phyloP scores from a whole-genome alignment of 305 asterid species.

The Fraxinus latifolia region DNA sequence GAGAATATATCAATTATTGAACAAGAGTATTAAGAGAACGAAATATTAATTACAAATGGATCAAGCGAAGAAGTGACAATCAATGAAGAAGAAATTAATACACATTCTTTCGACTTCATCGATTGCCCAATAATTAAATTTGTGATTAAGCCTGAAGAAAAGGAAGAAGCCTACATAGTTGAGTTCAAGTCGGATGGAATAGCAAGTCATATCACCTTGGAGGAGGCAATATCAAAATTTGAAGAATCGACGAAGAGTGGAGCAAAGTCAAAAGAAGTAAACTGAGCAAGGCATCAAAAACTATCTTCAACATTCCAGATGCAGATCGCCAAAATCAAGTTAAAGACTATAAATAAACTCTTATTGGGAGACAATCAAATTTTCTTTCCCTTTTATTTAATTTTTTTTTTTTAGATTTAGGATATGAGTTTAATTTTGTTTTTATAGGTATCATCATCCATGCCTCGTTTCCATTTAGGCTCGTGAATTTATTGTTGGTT shows the following conservation, averaged over 20 bases:
- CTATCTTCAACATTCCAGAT: not conserved
- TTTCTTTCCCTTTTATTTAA: not conserved
- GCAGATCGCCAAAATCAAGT: not conserved
- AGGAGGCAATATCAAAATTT: too few relatives aligned
- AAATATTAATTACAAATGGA: not conserved
- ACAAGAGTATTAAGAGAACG: not conserved
- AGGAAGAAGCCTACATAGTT: too few relatives aligned
- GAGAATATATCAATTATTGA: not conserved
- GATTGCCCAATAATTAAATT: too few relatives aligned
- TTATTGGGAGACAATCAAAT: not conserved
- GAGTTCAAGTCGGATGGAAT: too few relatives aligned
- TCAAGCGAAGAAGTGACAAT: not conserved
- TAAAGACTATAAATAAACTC: not conserved
- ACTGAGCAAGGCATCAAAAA: not conserved
- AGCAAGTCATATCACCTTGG: too few relatives aligned
- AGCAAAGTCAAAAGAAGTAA: not conserved
- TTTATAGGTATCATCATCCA: not conserved
- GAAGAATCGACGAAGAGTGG: not conserved
- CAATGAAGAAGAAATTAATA: not conserved
- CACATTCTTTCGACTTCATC: too few relatives aligned
- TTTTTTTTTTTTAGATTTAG: not conserved
- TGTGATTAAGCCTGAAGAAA: too few relatives aligned
- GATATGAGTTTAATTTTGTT: not conserved
- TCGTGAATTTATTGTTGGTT: not conserved
- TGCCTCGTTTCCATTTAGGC: not conserved